A percentile compares a stretch with the other conserved stretches of the same genome.
Evolutionary conservation across 1,139 yeast genomes (phyloP).

Genomic region (Suhomyces kunorum): DNA sequence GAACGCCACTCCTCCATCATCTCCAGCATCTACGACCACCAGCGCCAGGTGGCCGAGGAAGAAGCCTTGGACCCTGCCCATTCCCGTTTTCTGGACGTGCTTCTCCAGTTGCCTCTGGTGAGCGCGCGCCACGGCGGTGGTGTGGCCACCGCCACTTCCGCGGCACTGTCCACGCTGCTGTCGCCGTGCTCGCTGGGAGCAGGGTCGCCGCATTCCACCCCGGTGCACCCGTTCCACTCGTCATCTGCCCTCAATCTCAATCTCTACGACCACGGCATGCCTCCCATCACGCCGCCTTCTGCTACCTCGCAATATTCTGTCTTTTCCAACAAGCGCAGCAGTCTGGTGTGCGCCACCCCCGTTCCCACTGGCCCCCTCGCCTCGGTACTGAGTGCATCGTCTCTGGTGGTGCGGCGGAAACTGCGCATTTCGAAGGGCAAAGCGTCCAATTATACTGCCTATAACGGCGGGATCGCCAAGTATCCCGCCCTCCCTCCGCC

Average conservation of each 20-base stretch:
- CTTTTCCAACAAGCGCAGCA: slow-evolving; percentile 33
- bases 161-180: slow-evolving; percentile 7
- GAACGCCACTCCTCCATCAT: slow-evolving; percentile 27
- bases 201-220: slow-evolving; percentile 12
- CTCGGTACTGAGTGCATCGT: slow-evolving; percentile 13
- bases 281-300: slow-evolving; percentile 45
- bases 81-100: slow-evolving; percentile 26
- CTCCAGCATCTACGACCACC: slow-evolving; percentile 29
- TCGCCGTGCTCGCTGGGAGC: slow-evolving; percentile 11
- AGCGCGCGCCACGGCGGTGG: slow-evolving; percentile 7
- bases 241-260: slow-evolving; percentile 12
- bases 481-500: slow-evolving; percentile 13
- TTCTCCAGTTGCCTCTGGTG: slow-evolving; percentile 31
- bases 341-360: slow-evolving; percentile 34
- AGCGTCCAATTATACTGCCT: slow-evolving; percentile 7
- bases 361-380: slow-evolving; percentile 18
- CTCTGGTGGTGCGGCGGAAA: slow-evolving; percentile 13
- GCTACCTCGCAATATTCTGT: slow-evolving; percentile 45
- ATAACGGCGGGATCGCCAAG: slow-evolving; percentile 7
- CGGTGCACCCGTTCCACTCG: slow-evolving; percentile 12
- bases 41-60: slow-evolving; percentile 18
- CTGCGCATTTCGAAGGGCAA: slow-evolving; percentile 19
- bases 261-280: slow-evolving; percentile 14
- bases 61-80: slow-evolving; percentile 23
- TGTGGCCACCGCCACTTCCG: background rate